Base-by-base conservation (phyloP, 352 stramenopile genomes). In the Globisporangium okanoganense region DNA sequence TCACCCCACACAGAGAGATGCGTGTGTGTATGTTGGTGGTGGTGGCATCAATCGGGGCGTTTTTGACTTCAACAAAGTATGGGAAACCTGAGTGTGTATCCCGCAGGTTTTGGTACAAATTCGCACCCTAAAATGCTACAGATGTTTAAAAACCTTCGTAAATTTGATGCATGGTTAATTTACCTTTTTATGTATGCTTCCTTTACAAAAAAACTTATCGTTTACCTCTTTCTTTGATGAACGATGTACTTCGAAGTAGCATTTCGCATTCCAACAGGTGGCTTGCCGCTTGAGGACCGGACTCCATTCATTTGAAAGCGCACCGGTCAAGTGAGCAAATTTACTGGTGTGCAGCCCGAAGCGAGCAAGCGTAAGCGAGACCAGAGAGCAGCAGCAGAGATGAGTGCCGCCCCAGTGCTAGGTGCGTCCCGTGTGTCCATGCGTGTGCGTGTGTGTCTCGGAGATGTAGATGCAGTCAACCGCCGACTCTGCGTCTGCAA, bases 301-400 rank as follows among this genome's bases (percentile, higher is more conserved):
- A 43, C 36, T 43, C 36, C 36, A 43, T 43, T 43, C 36, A 43
- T 43, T 43, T 13, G 36, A 43, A 43, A 18, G 36, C 14, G 36
- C 36, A 27, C 43, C 16, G 13, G 24, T 52, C 45, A 35, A 52
- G 47, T 55, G 49, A 27, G 9, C 60, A 52, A 50, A 62, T 62
- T 66, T 61, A 52, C 53, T 66, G 61, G 61, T 66, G 58, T 52
- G 50, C 59, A 60, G 50, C 49, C 24, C 44, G 18, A 45, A 47
- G n/a, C 48, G 38, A 38, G 14, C 47, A 43, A 44, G 48, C 44
- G 9, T 20, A 33, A 51, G 36, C 12, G 27, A 38, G 22, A 49
- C n/a, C 41, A 27, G 24, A 62, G 31, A 50, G 45, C 47, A 51
- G 45, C 47, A 53, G 36, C 52, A 59, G 50, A 43, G 41, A 65